These are phyloP conservation scores for Pyrenophora tritici-repentis DNA, from an alignment of 2,329 filamentous ascomycete genomes.

Conservation along the genomic window DNA sequence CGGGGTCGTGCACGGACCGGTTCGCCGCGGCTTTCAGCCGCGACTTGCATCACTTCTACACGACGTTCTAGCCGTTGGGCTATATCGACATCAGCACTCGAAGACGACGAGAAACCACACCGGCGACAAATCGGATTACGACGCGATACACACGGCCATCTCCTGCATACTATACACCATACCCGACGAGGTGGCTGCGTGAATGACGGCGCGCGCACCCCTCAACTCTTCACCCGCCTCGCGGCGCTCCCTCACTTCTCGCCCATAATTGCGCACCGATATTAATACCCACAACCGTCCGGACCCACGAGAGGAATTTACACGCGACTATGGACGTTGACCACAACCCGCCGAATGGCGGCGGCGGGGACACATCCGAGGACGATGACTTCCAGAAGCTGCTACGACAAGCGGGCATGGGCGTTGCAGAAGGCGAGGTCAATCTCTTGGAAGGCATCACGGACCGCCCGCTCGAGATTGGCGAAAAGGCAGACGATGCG, in stretches of 20 bases:
- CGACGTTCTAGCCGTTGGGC: slow-evolving; percentile 24
- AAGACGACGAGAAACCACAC: not conserved
- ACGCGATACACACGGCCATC: not conserved
- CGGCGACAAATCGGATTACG: not conserved
- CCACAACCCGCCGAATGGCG: slow-evolving; percentile 15
- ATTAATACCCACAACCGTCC: not conserved
- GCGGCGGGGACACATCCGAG: slow-evolving; percentile 18
- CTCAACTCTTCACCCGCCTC: slow-evolving; percentile 19
- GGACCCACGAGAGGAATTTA: not conserved
- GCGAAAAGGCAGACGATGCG: slow-evolving; percentile 89
- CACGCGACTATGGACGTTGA: slow-evolving; percentile 35
- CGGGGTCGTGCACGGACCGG: slow-evolving; percentile 12
- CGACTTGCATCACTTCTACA: slow-evolving; percentile 25
- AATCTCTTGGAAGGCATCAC: slow-evolving; percentile 36
- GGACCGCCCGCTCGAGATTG: slow-evolving; percentile 50
- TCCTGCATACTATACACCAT: not conserved
- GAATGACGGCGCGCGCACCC: slow-evolving; percentile 28
- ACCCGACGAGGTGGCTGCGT: slow-evolving; percentile 18
- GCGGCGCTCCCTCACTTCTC: slow-evolving; percentile 21
- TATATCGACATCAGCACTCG: slow-evolving; percentile 11
- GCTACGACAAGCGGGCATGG: slow-evolving; percentile 27
- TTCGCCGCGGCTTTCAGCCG: slow-evolving; percentile 11
- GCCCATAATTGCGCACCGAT: slow-evolving; percentile 5
- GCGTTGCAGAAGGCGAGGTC: slow-evolving; percentile 24
- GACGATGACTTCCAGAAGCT: slow-evolving; percentile 31